A percentile compares a stretch with the other conserved stretches of the same genome.
Evolutionary conservation across 306 rosid genomes (phyloP).

Genomic region (Prunus campanulata): DNA sequence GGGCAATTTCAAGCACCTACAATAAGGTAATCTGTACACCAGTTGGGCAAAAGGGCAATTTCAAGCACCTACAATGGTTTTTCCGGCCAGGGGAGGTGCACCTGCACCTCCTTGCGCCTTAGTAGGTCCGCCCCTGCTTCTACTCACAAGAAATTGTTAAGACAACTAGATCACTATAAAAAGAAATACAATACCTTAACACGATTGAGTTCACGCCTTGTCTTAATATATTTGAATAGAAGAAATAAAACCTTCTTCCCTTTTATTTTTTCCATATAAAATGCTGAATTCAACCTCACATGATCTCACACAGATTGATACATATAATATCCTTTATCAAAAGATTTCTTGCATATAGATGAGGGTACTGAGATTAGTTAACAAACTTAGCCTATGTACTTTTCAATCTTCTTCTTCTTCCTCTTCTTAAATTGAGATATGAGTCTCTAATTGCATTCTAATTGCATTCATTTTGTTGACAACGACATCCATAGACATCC

Average conservation of each 20-base stretch:
- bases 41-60: no score
- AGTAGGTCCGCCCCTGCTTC: no score
- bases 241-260: neutral
- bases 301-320: neutral
- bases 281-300: neutral
- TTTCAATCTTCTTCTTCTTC: neutral
- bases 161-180: neutral
- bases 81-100: no score
- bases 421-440: neutral
- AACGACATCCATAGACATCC: constrained; percentile 23
- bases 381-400: neutral
- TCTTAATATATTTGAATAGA: neutral
- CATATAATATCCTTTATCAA: neutral
- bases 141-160: neutral
- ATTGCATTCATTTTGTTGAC: constrained; percentile 31
- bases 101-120: no score
- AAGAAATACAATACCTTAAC: neutral
- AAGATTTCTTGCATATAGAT: neutral
- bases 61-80: no score
- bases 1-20: no score
- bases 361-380: neutral
- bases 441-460: constrained; percentile 22
- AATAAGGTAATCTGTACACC: no score
- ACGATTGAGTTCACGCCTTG: neutral
- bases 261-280: no score